Evolutionary conservation across 202 grass and related monocot genomes (phyloP).

Genomic region (Miscanthus sacchariflorus): DNA sequence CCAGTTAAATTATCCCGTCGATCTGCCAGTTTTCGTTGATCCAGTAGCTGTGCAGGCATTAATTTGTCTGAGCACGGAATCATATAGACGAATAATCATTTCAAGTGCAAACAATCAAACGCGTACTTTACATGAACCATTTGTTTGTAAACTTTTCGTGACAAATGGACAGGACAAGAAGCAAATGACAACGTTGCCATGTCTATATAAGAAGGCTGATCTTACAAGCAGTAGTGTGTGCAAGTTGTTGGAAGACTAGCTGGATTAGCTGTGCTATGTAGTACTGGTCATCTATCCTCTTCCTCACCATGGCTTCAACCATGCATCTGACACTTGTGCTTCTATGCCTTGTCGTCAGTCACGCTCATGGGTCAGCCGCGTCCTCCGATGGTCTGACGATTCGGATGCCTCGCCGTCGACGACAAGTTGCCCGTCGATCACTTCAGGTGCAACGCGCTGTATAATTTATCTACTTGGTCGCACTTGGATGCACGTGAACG

Average conservation of each 20-base stretch:
- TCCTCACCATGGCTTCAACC: background rate
- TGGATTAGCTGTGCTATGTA: no score
- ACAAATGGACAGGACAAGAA: background rate
- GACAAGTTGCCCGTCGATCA: background rate
- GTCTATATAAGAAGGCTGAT: background rate
- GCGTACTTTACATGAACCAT: background rate
- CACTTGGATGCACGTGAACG: no score
- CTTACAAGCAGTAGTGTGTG: background rate
- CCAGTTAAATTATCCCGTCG: background rate
- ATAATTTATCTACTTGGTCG: background rate
- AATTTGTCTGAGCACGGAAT: background rate
- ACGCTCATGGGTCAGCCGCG: background rate
- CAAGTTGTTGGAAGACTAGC: background rate
- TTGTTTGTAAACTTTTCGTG: background rate
- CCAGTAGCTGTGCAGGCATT: background rate
- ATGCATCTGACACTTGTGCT: background rate
- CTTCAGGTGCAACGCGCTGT: background rate
- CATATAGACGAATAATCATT: background rate
- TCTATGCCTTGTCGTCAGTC: background rate
- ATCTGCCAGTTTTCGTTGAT: background rate
- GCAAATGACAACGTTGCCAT: background rate
- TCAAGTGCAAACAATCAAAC: background rate
- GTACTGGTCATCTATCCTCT: no score
- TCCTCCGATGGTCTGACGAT: background rate
- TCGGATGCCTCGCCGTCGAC: background rate